Evolutionary conservation across 202 grass and related monocot species (phyloP).

Genomic region (Cymbopogon flexuosus): DNA sequence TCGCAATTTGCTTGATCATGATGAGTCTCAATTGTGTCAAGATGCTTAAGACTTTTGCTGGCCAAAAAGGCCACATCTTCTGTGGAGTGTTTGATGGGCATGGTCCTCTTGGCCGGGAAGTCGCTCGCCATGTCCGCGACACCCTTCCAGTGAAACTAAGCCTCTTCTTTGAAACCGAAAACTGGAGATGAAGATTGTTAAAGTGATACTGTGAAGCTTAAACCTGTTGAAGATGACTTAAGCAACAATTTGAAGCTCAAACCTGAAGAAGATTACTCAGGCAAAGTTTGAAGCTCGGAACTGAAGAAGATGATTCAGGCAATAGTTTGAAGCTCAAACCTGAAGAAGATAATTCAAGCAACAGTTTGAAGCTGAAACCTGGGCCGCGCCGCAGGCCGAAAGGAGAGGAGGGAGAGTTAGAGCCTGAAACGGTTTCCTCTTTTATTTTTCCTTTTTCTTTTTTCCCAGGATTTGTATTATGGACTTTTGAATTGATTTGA

Average conservation of each 20-base stretch:
- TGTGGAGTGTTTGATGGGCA: slow-evolving; percentile 76
- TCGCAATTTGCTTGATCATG: neutral
- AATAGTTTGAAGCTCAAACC: neutral
- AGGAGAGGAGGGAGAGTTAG: no score
- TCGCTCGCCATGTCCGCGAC: slow-evolving; percentile 57
- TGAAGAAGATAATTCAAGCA: no score
- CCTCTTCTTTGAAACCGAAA: neutral
- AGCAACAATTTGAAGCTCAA: no score
- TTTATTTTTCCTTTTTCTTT: no score
- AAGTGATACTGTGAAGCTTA: neutral
- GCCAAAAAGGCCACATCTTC: slow-evolving; percentile 57
- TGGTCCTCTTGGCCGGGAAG: slow-evolving; percentile 61
- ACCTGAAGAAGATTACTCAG: no score
- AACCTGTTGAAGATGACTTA: neutral
- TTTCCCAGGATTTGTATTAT: no score
- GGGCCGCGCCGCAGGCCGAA: no score
- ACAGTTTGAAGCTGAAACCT: no score
- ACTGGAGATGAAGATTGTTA: neutral
- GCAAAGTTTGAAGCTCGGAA: neutral
- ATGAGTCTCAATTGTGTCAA: slow-evolving; percentile 31
- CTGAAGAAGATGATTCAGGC: slow-evolving; percentile 9
- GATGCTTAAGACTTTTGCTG: slow-evolving; percentile 68
- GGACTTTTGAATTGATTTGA: no score
- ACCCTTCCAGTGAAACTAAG: slow-evolving; percentile 51
- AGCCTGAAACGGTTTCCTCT: no score